Conservation (phyloP, 768 basidiomycete genomes). For the Candolleomyces aberdarensis region DNA sequence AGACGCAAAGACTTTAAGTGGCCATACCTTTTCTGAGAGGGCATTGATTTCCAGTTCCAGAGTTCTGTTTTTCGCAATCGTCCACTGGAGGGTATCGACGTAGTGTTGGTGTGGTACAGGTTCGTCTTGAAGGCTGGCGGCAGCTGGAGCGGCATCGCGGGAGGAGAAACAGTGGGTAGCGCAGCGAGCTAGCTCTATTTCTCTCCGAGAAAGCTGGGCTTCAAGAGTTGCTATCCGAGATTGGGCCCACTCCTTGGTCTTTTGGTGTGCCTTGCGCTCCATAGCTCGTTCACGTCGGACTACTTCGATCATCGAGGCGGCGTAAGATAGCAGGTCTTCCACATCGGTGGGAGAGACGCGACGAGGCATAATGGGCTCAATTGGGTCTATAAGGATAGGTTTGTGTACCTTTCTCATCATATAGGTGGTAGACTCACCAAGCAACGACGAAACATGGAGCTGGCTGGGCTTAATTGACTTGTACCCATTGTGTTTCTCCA, state of each 20-base stretch:
- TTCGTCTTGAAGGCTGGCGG: neutral
- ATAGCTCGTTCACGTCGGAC: slow-evolving; percentile 41
- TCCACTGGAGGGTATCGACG: slow-evolving; percentile 35
- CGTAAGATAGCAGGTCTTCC: slow-evolving; percentile 36
- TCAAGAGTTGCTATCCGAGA: slow-evolving; percentile 41
- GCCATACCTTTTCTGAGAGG: slow-evolving; percentile 33
- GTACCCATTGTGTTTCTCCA: slow-evolving; percentile 43
- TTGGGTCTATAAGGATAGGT: neutral
- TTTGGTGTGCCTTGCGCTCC: slow-evolving; percentile 41
- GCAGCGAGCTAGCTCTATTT: slow-evolving; percentile 47
- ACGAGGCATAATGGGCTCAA: neutral
- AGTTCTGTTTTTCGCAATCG: slow-evolving; percentile 36
- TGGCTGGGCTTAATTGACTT: slow-evolving; percentile 44
- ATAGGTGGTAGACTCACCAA: slow-evolving; percentile 32
- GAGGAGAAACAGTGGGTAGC: slow-evolving; percentile 12
- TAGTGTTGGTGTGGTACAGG: slow-evolving; percentile 35
- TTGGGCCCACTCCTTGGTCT: slow-evolving; percentile 37
- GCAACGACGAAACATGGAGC: slow-evolving; percentile 36
- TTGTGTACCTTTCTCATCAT: no score
- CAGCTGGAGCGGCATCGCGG: neutral
- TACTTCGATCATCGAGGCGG: slow-evolving; percentile 39
- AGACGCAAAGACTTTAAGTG: neutral
- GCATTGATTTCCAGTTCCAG: slow-evolving; percentile 43
- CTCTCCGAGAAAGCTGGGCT: slow-evolving; percentile 55
- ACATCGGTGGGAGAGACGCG: slow-evolving; percentile 2